Percentiles rank a stretch among this genome's conserved stretches.
phyloP scores from a whole-genome alignment of 2,329 filamentous ascomycete genomes.

The Helicocarpus griseus region DNA sequence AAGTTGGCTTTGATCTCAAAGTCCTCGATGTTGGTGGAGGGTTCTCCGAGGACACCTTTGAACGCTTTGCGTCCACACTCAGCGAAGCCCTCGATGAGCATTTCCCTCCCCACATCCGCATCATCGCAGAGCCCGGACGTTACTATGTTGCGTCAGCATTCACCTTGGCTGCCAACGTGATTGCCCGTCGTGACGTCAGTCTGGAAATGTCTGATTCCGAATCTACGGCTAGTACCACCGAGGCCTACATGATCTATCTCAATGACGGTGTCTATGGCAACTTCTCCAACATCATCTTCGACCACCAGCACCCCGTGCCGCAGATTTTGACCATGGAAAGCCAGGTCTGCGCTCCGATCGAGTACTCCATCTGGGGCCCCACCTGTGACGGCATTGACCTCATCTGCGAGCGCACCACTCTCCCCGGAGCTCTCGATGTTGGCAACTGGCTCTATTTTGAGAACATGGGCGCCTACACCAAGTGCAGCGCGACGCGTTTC shows the following conservation, averaged over 20 bases:
- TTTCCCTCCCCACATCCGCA: constrained; percentile 71
- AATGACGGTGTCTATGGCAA: constrained; percentile 98
- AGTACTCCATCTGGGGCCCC: constrained; percentile 97
- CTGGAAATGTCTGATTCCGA: constrained; percentile 12
- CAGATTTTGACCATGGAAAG: constrained; percentile 62
- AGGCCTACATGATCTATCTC: constrained; percentile 89
- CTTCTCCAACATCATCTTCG: constrained; percentile 98
- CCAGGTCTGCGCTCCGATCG: constrained; percentile 53
- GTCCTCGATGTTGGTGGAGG: constrained; percentile 91
- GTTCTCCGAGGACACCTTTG: constrained; percentile 84
- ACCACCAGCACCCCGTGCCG: constrained; percentile 85
- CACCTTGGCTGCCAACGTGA: constrained; percentile 90
- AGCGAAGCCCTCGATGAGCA: constrained; percentile 72
- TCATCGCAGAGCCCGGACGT: constrained; percentile 93
- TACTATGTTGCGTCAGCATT: constrained; percentile 94
- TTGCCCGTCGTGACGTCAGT: constrained; percentile 75
- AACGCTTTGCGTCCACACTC: constrained; percentile 76
- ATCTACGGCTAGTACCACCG: constrained; percentile 48
- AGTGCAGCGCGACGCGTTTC: constrained; percentile 95
- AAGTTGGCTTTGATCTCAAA: constrained; percentile 69
- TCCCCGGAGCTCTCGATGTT: constrained; percentile 69
- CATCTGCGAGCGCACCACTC: constrained; percentile 71
- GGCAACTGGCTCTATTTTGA: constrained; percentile 99
- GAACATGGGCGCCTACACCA: constrained; percentile 97
- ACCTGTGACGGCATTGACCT: constrained; percentile 97